Evolutionary conservation across 2,329 filamentous ascomycete genomes (phyloP).

Genomic region (Hymenoscyphus occultus): DNA sequence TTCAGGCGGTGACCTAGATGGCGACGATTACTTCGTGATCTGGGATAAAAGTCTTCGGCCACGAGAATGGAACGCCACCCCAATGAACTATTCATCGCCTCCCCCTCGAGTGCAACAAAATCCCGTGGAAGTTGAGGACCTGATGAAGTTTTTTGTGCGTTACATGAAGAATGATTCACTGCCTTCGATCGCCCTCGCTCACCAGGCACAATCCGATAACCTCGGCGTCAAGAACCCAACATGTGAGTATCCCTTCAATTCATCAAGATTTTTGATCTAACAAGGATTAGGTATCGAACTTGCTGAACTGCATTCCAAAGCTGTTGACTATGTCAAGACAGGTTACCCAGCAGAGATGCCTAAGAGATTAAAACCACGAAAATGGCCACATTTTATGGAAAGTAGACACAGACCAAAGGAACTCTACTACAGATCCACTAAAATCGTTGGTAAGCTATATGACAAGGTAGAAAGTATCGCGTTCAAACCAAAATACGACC

Average conservation of each 20-base stretch:
- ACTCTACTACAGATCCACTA: constrained; percentile 62
- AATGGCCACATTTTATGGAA: constrained; percentile 88
- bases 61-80: constrained; percentile 62
- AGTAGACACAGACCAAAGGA: constrained; percentile 49
- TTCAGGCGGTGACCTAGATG: constrained; percentile 91
- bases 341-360: constrained; percentile 71
- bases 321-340: constrained; percentile 93
- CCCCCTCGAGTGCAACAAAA: constrained; percentile 54
- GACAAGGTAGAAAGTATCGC: constrained; percentile 66
- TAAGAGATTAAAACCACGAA: constrained; percentile 54
- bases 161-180: constrained; percentile 92
- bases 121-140: constrained; percentile 67
- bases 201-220: constrained; percentile 73
- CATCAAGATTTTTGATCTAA: background rate
- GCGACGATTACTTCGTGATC: constrained; percentile 91
- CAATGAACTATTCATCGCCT: constrained; percentile 73
- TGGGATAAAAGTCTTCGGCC: constrained; percentile 81
- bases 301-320: constrained; percentile 79
- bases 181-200: constrained; percentile 74
- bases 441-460: constrained; percentile 77
- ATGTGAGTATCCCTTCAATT: constrained; percentile 51
- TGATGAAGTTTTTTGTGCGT: constrained; percentile 81
- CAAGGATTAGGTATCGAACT: constrained; percentile 57
- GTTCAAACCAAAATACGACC: constrained; percentile 70
- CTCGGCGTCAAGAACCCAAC: constrained; percentile 64